These are phyloP conservation scores for Cercospora sesami DNA, from an alignment of 2,329 filamentous ascomycete species.

Conservation along the genomic window DNA sequence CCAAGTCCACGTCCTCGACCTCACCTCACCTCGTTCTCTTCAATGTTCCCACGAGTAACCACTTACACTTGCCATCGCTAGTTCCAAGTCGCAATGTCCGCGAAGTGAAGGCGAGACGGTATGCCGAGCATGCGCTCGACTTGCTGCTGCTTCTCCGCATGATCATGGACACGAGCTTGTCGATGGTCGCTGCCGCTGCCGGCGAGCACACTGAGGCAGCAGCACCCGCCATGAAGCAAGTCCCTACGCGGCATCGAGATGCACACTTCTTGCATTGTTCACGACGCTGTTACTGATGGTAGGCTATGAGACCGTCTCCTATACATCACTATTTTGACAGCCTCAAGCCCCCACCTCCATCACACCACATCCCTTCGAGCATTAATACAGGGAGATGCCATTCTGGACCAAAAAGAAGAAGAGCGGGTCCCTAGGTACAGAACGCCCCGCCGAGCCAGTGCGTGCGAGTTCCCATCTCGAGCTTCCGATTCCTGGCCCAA, in stretches of 20 bases:
- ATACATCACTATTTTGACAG: not conserved
- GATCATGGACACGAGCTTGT: not conserved
- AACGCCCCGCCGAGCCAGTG: not conserved
- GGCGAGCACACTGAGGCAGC: not conserved
- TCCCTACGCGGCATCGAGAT: not conserved
- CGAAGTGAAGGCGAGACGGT: not conserved
- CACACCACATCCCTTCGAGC: not conserved
- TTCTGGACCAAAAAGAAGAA: not conserved
- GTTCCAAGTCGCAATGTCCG: not conserved
- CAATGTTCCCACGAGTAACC: conserved; percentile 5
- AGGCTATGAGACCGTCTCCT: not conserved
- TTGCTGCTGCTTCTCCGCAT: conserved; percentile 1
- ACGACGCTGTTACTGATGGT: not conserved
- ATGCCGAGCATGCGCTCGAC: not conserved
- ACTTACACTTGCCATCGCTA: conserved; percentile 23
- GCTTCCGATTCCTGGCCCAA: not conserved
- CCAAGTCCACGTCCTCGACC: conserved; percentile 14
- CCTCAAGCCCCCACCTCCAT: not conserved
- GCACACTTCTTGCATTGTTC: not conserved
- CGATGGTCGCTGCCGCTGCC: not conserved
- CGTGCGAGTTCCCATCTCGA: conserved; percentile 1
- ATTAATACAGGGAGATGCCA: not conserved
- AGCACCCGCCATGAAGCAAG: not conserved
- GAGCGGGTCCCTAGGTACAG: not conserved
- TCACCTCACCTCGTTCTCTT: conserved; percentile 9